Conservation (phyloP, 2,329 filamentous ascomycete genomes). For the Talaromyces amestolkiae region DNA sequence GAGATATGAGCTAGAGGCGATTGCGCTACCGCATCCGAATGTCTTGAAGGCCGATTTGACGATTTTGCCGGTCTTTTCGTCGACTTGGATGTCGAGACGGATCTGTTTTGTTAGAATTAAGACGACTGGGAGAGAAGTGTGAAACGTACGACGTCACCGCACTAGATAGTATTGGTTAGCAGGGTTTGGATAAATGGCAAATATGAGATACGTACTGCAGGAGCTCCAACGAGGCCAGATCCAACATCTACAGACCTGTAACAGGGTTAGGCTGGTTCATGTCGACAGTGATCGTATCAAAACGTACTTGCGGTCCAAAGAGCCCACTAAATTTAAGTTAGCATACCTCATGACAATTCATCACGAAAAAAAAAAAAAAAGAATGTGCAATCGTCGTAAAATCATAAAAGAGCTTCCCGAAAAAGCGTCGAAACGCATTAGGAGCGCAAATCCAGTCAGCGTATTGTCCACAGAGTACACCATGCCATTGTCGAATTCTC, state of each 20-base stretch:
- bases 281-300: background rate
- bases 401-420: background rate
- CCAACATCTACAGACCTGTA: slow-evolving; percentile 72
- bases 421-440: background rate
- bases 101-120: slow-evolving; percentile 46
- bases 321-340: slow-evolving; percentile 14
- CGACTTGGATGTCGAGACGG: slow-evolving; percentile 90
- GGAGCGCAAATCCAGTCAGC: background rate
- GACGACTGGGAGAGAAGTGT: background rate
- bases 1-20: slow-evolving; percentile 90
- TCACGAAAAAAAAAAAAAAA: background rate
- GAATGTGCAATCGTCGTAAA: background rate
- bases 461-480: slow-evolving; percentile 1
- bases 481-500: background rate
- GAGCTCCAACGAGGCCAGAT: slow-evolving; percentile 86
- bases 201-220: slow-evolving; percentile 49
- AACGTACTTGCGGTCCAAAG: slow-evolving; percentile 17
- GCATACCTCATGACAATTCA: background rate
- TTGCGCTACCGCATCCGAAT: slow-evolving; percentile 90
- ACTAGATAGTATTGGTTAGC: slow-evolving; percentile 34
- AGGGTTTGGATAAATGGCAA: background rate
- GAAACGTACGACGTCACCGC: slow-evolving; percentile 67
- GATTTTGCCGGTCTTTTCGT: slow-evolving; percentile 82
- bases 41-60: slow-evolving; percentile 98
- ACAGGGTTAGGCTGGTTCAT: background rate